These are phyloP conservation scores for Cryptococcus amylolentus DNA, from an alignment of 1,284 basidiomycete species.

Conservation along the genomic window DNA sequence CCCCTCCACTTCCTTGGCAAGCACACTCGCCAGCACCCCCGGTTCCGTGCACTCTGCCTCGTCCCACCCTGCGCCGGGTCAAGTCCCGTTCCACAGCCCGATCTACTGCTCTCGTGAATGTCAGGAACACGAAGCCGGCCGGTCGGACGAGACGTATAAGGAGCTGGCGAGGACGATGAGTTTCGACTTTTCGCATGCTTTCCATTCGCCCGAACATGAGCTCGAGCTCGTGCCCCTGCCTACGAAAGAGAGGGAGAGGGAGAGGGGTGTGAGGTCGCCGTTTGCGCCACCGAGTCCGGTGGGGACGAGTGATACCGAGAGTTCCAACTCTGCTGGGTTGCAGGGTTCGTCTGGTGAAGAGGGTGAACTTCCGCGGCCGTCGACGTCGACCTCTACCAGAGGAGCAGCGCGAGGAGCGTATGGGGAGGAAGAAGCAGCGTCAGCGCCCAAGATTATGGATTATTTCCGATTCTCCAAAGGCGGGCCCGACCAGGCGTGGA, in stretches of 20 bases:
- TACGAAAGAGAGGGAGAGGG: conserved; percentile 1
- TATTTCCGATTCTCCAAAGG: conserved; percentile 39
- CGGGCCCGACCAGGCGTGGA: conserved; percentile 40
- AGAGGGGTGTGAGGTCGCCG: conserved; percentile 8
- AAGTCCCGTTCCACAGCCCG: conserved; percentile 21
- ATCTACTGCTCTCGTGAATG: conserved; percentile 44
- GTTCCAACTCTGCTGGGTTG: conserved; percentile 14
- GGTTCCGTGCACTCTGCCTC: not conserved
- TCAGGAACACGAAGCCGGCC: conserved; percentile 29
- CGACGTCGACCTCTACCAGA: too few species aligned
- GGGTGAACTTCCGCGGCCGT: too few species aligned
- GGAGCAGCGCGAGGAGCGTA: not conserved
- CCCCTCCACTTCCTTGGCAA: conserved; percentile 7
- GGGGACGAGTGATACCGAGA: conserved; percentile 38
- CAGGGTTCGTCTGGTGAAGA: not conserved
- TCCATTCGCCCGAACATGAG: conserved; percentile 5
- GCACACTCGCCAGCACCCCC: conserved; percentile 2
- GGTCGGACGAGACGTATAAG: conserved; percentile 26
- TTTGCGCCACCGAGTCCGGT: conserved; percentile 40
- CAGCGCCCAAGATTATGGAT: conserved; percentile 37
- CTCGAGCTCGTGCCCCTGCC: conserved; percentile 9
- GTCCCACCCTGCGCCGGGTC: not conserved
- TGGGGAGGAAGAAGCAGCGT: conserved; percentile 17
- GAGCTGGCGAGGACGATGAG: conserved; percentile 32
- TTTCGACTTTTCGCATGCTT: conserved; percentile 16